Conservation (phyloP, 192 early-diverging fungal genomes). For the Kickxella alabastrina region DNA sequence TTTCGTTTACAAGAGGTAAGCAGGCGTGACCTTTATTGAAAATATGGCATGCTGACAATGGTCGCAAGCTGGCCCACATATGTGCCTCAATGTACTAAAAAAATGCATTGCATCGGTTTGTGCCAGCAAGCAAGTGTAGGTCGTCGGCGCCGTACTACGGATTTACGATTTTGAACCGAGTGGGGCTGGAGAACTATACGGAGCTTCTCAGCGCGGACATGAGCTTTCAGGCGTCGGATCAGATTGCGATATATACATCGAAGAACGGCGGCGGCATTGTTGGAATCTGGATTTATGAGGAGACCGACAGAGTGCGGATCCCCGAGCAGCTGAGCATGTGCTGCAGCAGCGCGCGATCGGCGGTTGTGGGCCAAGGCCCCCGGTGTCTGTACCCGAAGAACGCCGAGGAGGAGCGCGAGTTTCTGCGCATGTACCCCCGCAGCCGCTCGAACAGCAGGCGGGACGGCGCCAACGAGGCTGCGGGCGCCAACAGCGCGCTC, state of each 20-base stretch:
- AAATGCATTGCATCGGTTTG: background rate
- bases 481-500: slow-evolving; percentile 9
- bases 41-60: background rate
- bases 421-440: slow-evolving; percentile 40
- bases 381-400: slow-evolving; percentile 38
- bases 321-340: slow-evolving; percentile 41
- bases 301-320: slow-evolving; percentile 34
- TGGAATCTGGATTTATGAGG: slow-evolving; percentile 51
- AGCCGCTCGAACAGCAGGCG: slow-evolving; percentile 48
- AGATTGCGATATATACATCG: slow-evolving; percentile 82
- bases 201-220: slow-evolving; percentile 64
- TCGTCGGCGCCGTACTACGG: slow-evolving; percentile 60
- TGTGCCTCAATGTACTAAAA: background rate
- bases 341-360: slow-evolving; percentile 28
- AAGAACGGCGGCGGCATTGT: slow-evolving; percentile 17
- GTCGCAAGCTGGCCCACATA: no score
- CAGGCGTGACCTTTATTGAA: background rate
- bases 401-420: slow-evolving; percentile 35
- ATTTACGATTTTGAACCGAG: slow-evolving; percentile 85
- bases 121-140: slow-evolving; percentile 8
- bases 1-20: slow-evolving; percentile 77
- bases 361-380: slow-evolving; percentile 19
- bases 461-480: slow-evolving; percentile 8
- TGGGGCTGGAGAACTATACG: slow-evolving; percentile 76
- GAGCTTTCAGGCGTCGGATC: slow-evolving; percentile 73